These are phyloP conservation scores for Crithidia expoeki DNA, from an alignment of 208 protist genomes.

Conservation along the genomic window DNA sequence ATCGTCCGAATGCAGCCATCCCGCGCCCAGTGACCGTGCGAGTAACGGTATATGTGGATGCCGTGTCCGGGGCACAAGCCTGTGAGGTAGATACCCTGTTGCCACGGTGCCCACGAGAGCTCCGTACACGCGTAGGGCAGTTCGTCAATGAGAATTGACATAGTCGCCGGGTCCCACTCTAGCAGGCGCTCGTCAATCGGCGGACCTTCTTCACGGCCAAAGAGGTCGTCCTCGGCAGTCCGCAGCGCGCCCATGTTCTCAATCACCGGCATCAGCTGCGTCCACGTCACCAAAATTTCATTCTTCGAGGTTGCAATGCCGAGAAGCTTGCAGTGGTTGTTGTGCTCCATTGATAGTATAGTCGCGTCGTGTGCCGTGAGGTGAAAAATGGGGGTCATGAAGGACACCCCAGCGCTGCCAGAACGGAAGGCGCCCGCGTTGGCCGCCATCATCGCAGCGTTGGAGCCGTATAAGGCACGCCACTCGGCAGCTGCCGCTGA, in stretches of 20 bases:
- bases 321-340: constrained; percentile 81
- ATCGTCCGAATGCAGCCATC: constrained; percentile 54
- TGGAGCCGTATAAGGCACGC: constrained; percentile 29
- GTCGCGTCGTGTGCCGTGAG: constrained; percentile 70
- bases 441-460: constrained; percentile 28
- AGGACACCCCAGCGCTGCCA: constrained; percentile 37
- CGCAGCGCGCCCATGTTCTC: constrained; percentile 36
- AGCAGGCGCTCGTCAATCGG: constrained; percentile 48
- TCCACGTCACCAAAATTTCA: constrained; percentile 76
- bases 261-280: constrained; percentile 63
- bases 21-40: constrained; percentile 77
- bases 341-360: constrained; percentile 88
- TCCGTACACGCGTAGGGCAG: constrained; percentile 64
- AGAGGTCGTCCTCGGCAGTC: constrained; percentile 26
- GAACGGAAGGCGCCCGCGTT: constrained; percentile 20
- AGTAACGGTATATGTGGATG: constrained; percentile 77
- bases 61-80: constrained; percentile 61
- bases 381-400: constrained; percentile 81
- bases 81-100: constrained; percentile 77
- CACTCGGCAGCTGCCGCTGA: constrained; percentile 28
- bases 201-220: constrained; percentile 22
- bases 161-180: constrained; percentile 59
- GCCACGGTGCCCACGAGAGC: constrained; percentile 85
- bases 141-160: constrained; percentile 62
- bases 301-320: constrained; percentile 76